phyloP scores from a whole-genome alignment of 73 alveolate genomes.

The Uronychia setigera region DNA sequence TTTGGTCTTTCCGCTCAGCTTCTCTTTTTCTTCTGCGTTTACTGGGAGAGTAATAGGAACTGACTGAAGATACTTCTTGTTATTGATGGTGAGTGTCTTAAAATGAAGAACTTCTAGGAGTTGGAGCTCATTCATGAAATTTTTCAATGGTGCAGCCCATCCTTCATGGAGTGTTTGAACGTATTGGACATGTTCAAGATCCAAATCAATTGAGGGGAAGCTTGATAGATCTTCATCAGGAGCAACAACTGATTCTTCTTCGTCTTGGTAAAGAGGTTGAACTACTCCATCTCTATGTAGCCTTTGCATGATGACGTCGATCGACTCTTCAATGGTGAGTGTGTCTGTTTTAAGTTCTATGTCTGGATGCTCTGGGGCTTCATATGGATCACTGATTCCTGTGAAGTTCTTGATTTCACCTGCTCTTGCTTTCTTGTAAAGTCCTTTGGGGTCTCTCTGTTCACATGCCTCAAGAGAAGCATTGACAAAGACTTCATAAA shows the following conservation, averaged over 20 bases:
- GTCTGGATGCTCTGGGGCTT: constrained; percentile 75
- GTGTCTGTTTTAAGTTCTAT: constrained; percentile 61
- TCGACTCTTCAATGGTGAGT: constrained; percentile 51
- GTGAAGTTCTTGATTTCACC: constrained; percentile 86
- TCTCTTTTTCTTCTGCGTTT: constrained; percentile 37
- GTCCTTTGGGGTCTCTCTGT: constrained; percentile 79
- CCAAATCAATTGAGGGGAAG: constrained; percentile 31
- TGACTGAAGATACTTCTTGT: constrained; percentile 41
- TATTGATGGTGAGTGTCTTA: constrained; percentile 39
- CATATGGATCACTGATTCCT: constrained; percentile 84
- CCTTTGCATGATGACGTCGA: constrained; percentile 33
- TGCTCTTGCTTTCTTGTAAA: constrained; percentile 82
- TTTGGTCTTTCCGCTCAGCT: constrained; percentile 22
- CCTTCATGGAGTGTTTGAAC: constrained; percentile 60
- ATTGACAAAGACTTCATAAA: constrained; percentile 75
- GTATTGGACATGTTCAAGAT: constrained; percentile 54
- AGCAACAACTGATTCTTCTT: neutral
- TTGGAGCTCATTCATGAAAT: constrained; percentile 63
- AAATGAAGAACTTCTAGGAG: constrained; percentile 56
- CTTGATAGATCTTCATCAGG: neutral
- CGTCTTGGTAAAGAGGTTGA: constrained; percentile 1
- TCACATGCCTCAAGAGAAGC: constrained; percentile 75
- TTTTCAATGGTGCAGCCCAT: constrained; percentile 60
- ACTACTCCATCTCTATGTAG: constrained; percentile 37
- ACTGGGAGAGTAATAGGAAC: constrained; percentile 68